phyloP scores from a whole-genome alignment of 2,329 filamentous ascomycete species.

The Fusarium sp. region DNA sequence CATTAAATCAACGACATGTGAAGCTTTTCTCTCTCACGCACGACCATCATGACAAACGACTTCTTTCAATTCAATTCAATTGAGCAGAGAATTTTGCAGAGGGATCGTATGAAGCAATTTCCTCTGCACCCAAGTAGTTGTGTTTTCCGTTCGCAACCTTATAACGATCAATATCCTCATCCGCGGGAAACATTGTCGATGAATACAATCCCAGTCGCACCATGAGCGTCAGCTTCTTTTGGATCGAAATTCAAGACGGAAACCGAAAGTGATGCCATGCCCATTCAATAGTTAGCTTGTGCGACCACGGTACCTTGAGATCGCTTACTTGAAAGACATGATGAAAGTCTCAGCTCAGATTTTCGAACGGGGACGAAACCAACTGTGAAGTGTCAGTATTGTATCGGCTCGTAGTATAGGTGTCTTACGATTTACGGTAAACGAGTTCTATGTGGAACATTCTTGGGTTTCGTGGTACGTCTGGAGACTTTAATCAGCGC shows the following conservation, averaged over 20 bases:
- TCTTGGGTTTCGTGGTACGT: constrained; percentile 18
- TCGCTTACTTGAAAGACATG: constrained; percentile 20
- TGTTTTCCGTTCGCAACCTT: constrained; percentile 2
- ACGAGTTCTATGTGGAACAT: not conserved
- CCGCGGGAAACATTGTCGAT: not conserved
- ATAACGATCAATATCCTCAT: not conserved
- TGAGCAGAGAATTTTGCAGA: not conserved
- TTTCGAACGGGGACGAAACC: not conserved
- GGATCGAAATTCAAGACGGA: not conserved
- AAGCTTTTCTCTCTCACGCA: not conserved
- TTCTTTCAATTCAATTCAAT: constrained; percentile 6
- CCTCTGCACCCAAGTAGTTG: constrained; percentile 12
- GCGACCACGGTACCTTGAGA: not conserved
- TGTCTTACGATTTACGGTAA: constrained; percentile 17
- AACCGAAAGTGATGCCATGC: too few relatives aligned
- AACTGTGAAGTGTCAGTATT: constrained; percentile 15
- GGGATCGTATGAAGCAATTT: constrained; percentile 7
- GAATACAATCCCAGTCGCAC: not conserved
- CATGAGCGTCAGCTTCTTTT: not conserved
- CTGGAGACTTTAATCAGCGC: constrained; percentile 24
- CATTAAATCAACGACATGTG: constrained; percentile 31
- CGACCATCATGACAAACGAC: not conserved
- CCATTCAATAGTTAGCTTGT: not conserved
- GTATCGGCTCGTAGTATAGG: not conserved
- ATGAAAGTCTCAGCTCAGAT: not conserved